Conservation (phyloP, 371 early-diverging fungal species). For the Apophysomyces ossiformis region DNA sequence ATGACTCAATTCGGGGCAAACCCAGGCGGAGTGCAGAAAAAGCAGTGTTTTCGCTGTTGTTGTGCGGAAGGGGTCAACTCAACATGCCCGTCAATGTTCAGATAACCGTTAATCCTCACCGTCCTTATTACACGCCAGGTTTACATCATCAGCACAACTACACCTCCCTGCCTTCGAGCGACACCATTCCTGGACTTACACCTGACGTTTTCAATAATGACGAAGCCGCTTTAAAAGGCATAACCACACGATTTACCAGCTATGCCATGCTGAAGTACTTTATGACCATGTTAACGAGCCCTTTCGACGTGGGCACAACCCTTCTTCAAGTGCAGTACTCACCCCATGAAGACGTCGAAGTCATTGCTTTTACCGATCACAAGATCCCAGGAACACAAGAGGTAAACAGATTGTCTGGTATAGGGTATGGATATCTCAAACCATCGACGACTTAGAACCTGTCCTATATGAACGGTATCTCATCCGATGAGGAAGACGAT, state of each 20-base stretch:
- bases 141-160: slow-evolving; percentile 48
- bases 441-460: slow-evolving; percentile 3
- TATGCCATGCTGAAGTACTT: slow-evolving; percentile 72
- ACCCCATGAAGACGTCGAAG: slow-evolving; percentile 59
- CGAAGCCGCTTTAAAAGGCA: slow-evolving; percentile 28
- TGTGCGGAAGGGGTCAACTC: background rate
- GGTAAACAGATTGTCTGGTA: background rate
- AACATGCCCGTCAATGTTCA: slow-evolving; percentile 12
- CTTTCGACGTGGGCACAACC: slow-evolving; percentile 79
- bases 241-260: slow-evolving; percentile 57
- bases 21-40: slow-evolving; percentile 6
- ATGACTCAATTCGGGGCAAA: background rate
- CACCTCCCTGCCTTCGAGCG: slow-evolving; percentile 46
- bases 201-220: slow-evolving; percentile 29
- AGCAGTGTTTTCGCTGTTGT: background rate
- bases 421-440: slow-evolving; percentile 10
- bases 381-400: slow-evolving; percentile 13
- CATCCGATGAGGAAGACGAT: slow-evolving; percentile 34
- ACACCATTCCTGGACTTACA: slow-evolving; percentile 33
- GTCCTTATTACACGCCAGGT: slow-evolving; percentile 56
- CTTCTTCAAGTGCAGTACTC: slow-evolving; percentile 82
- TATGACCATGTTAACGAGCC: slow-evolving; percentile 67
- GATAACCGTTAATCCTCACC: slow-evolving; percentile 34
- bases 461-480: slow-evolving; percentile 17
- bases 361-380: slow-evolving; percentile 29